Evolutionary conservation across 176 grass and related monocot genomes (phyloP).

Genomic region (Rhynchospora pubera): DNA sequence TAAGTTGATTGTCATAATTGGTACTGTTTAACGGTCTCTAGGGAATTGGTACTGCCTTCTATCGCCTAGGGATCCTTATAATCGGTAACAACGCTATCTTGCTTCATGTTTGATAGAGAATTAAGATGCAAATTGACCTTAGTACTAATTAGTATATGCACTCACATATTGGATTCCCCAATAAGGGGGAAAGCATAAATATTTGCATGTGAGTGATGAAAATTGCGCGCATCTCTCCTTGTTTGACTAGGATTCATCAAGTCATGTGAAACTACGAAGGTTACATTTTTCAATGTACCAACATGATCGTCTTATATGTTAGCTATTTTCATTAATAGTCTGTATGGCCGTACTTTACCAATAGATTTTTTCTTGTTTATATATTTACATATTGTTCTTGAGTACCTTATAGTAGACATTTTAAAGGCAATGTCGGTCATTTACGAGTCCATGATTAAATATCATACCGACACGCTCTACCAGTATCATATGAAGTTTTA

Average conservation of each 20-base stretch:
- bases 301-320: background rate
- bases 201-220: constrained; percentile 3
- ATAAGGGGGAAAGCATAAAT: background rate
- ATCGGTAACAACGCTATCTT: background rate
- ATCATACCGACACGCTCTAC: too few species aligned
- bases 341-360: background rate
- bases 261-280: background rate
- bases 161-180: background rate
- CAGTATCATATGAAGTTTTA: too few species aligned
- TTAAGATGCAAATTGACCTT: constrained; percentile 3
- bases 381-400: too few species aligned
- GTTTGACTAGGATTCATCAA: constrained; percentile 15
- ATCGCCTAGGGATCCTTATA: constrained; percentile 3
- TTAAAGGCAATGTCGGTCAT: too few species aligned
- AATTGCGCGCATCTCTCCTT: background rate
- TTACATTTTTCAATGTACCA: constrained; percentile 5
- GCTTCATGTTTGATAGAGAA: background rate
- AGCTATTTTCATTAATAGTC: background rate
- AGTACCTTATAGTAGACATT: too few species aligned
- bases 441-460: too few species aligned
- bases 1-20: background rate
- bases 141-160: background rate
- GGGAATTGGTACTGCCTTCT: background rate
- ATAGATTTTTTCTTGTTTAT: background rate
- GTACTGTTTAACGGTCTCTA: background rate